These are phyloP conservation scores for Zymoseptoria passerinii DNA, from an alignment of 2,329 filamentous ascomycete genomes.

Conservation along the genomic window DNA sequence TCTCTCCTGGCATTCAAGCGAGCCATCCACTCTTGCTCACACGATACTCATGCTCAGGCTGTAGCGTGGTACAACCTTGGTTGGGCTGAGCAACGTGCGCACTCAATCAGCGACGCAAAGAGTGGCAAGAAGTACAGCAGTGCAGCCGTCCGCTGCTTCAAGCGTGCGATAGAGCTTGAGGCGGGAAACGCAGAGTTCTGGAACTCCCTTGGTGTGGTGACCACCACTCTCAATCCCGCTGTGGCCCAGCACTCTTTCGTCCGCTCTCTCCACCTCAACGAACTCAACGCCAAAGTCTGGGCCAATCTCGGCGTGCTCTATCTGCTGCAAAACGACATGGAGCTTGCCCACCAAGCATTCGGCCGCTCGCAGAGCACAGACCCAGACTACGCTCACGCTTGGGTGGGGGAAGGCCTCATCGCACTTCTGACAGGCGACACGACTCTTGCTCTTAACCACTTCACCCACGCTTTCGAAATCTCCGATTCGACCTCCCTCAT, in stretches of 20 bases:
- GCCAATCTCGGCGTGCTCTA: slow-evolving; percentile 84
- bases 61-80: slow-evolving; percentile 97
- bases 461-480: slow-evolving; percentile 91
- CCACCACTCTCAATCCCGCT: slow-evolving; percentile 72
- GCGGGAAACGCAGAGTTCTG: slow-evolving; percentile 92
- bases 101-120: slow-evolving; percentile 54
- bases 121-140: slow-evolving; percentile 62
- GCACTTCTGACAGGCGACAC: slow-evolving; percentile 66
- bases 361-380: slow-evolving; percentile 87
- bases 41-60: slow-evolving; percentile 78
- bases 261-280: slow-evolving; percentile 84
- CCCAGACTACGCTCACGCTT: slow-evolving; percentile 85
- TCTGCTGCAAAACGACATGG: slow-evolving; percentile 69
- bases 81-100: slow-evolving; percentile 82
- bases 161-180: slow-evolving; percentile 89
- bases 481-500: slow-evolving; percentile 66
- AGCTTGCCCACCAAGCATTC: slow-evolving; percentile 85
- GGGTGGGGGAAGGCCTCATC: slow-evolving; percentile 85
- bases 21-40: slow-evolving; percentile 62
- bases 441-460: slow-evolving; percentile 72
- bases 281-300: slow-evolving; percentile 74
- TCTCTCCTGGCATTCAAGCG: slow-evolving; percentile 76
- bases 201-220: slow-evolving; percentile 90
- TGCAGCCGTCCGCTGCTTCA: slow-evolving; percentile 82
- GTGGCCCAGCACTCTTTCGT: slow-evolving; percentile 92